phyloP scores from a whole-genome alignment of 768 basidiomycete species.

The Leccinum rimulosum region DNA sequence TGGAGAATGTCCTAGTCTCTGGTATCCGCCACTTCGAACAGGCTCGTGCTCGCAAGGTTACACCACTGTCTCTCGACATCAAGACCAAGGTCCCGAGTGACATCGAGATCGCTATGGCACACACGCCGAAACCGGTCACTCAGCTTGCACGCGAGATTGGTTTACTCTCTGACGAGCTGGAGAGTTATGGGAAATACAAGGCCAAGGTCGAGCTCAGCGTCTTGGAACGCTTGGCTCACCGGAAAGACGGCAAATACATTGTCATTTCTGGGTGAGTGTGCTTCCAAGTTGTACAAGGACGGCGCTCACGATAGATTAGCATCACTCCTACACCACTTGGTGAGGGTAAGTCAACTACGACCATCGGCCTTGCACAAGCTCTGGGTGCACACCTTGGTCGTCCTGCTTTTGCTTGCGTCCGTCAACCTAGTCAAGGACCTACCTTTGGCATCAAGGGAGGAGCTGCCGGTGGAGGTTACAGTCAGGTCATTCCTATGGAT shows the following conservation, averaged over 20 bases:
- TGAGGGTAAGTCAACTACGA: slow-evolving; percentile 98
- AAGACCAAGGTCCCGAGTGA: slow-evolving; percentile 90
- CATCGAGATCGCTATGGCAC: slow-evolving; percentile 94
- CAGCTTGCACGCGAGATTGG: slow-evolving; percentile 89
- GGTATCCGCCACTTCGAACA: slow-evolving; percentile 81
- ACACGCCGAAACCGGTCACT: slow-evolving; percentile 86
- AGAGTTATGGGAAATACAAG: slow-evolving; percentile 94
- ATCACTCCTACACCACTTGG: slow-evolving; percentile 97
- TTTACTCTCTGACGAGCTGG: slow-evolving; percentile 79
- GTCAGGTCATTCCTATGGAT: slow-evolving; percentile 99
- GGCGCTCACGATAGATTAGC: slow-evolving; percentile 34
- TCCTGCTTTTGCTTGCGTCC: slow-evolving; percentile 92
- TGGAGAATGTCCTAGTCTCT: slow-evolving; percentile 88
- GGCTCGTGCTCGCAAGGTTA: slow-evolving; percentile 62
- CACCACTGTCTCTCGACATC: slow-evolving; percentile 76
- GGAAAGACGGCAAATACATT: slow-evolving; percentile 94
- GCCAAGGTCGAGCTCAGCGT: slow-evolving; percentile 94
- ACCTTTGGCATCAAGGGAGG: slow-evolving; percentile 99
- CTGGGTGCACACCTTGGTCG: slow-evolving; percentile 92
- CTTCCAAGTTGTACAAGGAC: not conserved
- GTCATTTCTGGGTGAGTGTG: slow-evolving; percentile 79
- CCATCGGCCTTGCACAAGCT: slow-evolving; percentile 94
- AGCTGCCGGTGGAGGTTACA: slow-evolving; percentile 97
- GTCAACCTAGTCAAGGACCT: slow-evolving; percentile 97
- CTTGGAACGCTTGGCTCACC: slow-evolving; percentile 77